Base-by-base conservation (phyloP, 2,329 filamentous ascomycete genomes). In the Diaporthe aspalathi region DNA sequence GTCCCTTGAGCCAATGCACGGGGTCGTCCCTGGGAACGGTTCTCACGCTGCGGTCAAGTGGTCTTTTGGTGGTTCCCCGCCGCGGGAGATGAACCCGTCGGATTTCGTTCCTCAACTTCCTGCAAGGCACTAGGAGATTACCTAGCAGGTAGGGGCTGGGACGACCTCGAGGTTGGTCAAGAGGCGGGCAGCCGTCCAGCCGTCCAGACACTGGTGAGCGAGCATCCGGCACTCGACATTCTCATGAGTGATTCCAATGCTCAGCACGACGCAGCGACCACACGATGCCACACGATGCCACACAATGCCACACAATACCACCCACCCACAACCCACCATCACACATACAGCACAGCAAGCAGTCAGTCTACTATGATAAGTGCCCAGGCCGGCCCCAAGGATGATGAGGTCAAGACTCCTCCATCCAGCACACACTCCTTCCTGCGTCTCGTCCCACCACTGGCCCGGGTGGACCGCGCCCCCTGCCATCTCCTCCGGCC, bases 1-100 rank as follows among this genome's bases (percentile, higher is more conserved):
- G 54, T 2, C 54, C 16, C 8, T n/a, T 24, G 11, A 22, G 43
- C 60, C 29, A 63, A 32, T 2, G 45, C 20, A 24, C 27, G 43
- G 43, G 27, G 60, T 45, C 22, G 40, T 22, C 43, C 60, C 43
- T 63, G 60, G 27, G 43, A 63, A 63, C 60, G 27, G 29, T 63
- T 11, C 14, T 43, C 43, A 49, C 60, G 43, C 20, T 17, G 43
- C 12, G 20, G 12, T 49, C 40, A 32, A n/a, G 32, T 32, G 32
- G 32, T 8, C 5, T 32, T 32, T 32, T n/a, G n/a, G n/a, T n/a
- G 43, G 27, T 32, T 32, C 22, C 60, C 29, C 20, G 38, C 22
- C 2, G 60, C 60, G 43, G 60, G 60, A 63, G 60, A 63, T 49
- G 60, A 32, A 24, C 60, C 60, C 43, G 40, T 63, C 60, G 60